Percentiles rank a stretch among this genome's conserved stretches.
Evolutionary conservation across 2,329 filamentous ascomycete genomes (phyloP).

Genomic region (Cladosporium sp.): DNA sequence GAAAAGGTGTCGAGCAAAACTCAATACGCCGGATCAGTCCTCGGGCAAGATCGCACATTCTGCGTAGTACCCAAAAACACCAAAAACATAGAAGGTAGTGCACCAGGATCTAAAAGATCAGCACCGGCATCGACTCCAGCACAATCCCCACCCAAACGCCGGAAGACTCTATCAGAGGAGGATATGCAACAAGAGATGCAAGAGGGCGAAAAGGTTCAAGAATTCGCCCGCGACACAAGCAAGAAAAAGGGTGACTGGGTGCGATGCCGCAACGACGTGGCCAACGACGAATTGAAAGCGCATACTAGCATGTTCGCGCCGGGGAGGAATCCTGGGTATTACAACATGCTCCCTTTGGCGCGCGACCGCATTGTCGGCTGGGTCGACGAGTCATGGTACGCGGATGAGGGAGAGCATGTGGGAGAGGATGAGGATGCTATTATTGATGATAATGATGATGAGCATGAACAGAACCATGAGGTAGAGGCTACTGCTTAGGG

Average conservation of each 20-base stretch:
- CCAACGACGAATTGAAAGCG: conserved; percentile 70
- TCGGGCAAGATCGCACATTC: conserved; percentile 75
- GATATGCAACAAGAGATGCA: conserved; percentile 29
- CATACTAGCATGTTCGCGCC: conserved; percentile 78
- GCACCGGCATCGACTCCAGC: conserved; percentile 14
- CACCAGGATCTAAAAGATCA: conserved; percentile 23
- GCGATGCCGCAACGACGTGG: conserved; percentile 72
- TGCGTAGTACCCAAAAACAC: conserved; percentile 69
- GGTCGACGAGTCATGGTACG: conserved; percentile 37
- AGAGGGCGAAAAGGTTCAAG: conserved; percentile 30
- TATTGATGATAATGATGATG: neutral
- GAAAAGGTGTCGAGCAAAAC: conserved; percentile 50
- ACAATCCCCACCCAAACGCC: conserved; percentile 19
- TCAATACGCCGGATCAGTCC: conserved; percentile 51
- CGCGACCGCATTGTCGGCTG: conserved; percentile 61
- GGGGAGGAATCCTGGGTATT: conserved; percentile 67
- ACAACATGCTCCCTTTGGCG: conserved; percentile 60
- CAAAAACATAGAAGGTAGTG: conserved; percentile 22
- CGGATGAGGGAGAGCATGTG: conserved; percentile 15
- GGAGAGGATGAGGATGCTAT: conserved; percentile 18
- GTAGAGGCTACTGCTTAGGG: neutral
- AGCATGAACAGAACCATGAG: neutral
- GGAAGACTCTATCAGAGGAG: conserved; percentile 18
- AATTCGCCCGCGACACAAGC: conserved; percentile 26
- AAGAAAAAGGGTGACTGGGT: conserved; percentile 54